phyloP scores from a whole-genome alignment of 495 filamentous ascomycete genomes.

The Hypoxylon rickii region DNA sequence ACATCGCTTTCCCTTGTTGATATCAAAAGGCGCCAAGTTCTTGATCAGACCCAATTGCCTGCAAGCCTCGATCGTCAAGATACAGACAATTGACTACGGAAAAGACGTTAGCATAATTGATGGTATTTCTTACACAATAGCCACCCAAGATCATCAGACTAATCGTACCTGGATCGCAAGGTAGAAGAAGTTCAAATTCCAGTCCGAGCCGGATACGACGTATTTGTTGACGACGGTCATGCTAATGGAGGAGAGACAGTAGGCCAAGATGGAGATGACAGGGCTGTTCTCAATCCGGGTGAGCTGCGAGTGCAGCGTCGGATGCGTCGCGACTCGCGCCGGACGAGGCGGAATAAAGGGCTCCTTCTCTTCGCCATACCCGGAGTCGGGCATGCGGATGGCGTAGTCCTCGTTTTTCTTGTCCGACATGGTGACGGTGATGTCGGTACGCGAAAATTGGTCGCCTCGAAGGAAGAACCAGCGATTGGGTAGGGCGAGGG shows the following conservation, averaged over 20 bases:
- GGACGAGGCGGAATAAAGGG: constrained; percentile 46
- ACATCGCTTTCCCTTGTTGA: constrained; percentile 92
- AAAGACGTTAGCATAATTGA: constrained; percentile 27
- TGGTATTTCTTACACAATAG: not conserved
- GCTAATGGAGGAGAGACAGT: constrained; percentile 92
- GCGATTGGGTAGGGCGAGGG: no score
- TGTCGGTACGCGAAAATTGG: constrained; percentile 40
- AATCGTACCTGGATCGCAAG: constrained; percentile 83
- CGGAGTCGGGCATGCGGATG: constrained; percentile 68
- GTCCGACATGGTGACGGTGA: constrained; percentile 54
- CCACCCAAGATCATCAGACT: no score
- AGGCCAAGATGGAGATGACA: constrained; percentile 78
- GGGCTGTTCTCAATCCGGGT: constrained; percentile 71
- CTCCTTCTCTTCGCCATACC: constrained; percentile 59
- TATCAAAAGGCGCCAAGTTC: constrained; percentile 84
- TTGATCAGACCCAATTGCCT: constrained; percentile 84
- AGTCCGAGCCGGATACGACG: constrained; percentile 84
- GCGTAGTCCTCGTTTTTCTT: constrained; percentile 85
- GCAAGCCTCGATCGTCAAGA: constrained; percentile 81
- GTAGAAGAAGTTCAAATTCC: constrained; percentile 97
- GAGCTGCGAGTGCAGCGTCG: constrained; percentile 26
- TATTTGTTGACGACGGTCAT: constrained; percentile 99
- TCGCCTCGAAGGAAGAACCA: constrained; percentile 61
- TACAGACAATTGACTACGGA: constrained; percentile 83
- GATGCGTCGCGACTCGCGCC: constrained; percentile 26